Percentiles rank a stretch among this genome's conserved stretches.
Conservation (phyloP, 179 eudicot genomes). For the Nepenthes alata region DNA sequence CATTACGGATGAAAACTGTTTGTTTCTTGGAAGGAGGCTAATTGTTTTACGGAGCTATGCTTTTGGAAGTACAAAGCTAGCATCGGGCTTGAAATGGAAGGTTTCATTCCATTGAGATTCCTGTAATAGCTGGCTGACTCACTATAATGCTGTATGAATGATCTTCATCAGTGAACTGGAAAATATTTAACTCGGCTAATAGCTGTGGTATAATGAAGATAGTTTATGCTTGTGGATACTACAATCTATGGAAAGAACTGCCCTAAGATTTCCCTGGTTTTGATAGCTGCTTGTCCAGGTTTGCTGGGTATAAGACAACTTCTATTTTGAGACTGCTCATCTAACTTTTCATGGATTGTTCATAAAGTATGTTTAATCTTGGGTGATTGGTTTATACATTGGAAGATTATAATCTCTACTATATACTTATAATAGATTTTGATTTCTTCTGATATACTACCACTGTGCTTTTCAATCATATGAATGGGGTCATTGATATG, state of each 20-base stretch:
- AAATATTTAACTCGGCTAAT: conserved; percentile 1
- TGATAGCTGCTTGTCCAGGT: not conserved
- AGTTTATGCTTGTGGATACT: not conserved
- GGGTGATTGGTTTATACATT: not conserved
- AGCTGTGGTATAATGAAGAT: not conserved
- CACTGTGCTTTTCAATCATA: no score
- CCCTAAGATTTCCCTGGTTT: not conserved
- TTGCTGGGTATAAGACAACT: not conserved
- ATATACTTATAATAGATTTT: not conserved
- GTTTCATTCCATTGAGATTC: not conserved
- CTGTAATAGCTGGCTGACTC: conserved; percentile 1
- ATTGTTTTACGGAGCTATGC: not conserved
- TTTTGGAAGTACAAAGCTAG: not conserved
- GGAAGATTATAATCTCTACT: not conserved
- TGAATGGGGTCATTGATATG: no score
- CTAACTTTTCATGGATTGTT: not conserved
- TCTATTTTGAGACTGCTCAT: not conserved
- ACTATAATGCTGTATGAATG: conserved; percentile 3
- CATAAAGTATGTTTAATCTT: not conserved
- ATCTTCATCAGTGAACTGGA: conserved; percentile 7
- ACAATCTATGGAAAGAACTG: not conserved
- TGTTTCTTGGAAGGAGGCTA: not conserved
- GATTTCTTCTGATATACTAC: not conserved
- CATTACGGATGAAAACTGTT: not conserved
- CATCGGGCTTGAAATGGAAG: not conserved